These are phyloP conservation scores for Dichomitus squalens DNA, from an alignment of 1,284 basidiomycete species.

Conservation along the genomic window DNA sequence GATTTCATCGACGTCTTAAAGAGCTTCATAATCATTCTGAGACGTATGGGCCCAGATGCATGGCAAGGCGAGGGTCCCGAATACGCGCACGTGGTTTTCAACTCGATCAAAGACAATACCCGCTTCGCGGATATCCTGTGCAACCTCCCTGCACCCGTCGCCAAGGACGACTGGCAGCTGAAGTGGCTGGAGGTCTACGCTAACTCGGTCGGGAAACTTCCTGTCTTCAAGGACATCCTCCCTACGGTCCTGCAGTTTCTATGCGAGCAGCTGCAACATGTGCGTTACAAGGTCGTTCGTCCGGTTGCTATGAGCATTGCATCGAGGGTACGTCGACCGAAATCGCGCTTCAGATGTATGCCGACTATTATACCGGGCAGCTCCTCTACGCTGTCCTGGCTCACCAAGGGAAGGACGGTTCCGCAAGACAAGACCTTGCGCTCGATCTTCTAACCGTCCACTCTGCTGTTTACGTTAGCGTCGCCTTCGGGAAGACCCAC, in stretches of 20 bases:
- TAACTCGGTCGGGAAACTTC: constrained; percentile 50
- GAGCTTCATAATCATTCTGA: constrained; percentile 57
- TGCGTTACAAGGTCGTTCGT: constrained; percentile 59
- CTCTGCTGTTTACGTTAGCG: constrained; percentile 54
- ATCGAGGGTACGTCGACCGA: constrained; percentile 55
- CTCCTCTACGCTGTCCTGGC: constrained; percentile 25
- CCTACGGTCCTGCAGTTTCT: constrained; percentile 71
- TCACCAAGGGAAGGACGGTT: constrained; percentile 30
- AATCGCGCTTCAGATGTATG: no score
- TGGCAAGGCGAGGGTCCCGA: constrained; percentile 72
- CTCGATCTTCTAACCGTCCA: constrained; percentile 56
- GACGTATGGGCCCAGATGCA: constrained; percentile 51
- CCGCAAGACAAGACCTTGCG: constrained; percentile 36
- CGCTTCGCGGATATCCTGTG: constrained; percentile 55
- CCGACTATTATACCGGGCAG: neutral
- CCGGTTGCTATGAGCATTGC: constrained; percentile 63
- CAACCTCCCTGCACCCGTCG: constrained; percentile 30
- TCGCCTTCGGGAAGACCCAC: constrained; percentile 58
- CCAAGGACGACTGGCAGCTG: constrained; percentile 30
- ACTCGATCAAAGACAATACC: constrained; percentile 80
- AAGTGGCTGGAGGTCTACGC: constrained; percentile 44
- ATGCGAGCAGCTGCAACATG: constrained; percentile 79
- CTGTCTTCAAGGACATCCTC: constrained; percentile 65
- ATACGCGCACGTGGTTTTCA: constrained; percentile 76
- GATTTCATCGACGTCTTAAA: constrained; percentile 69